phyloP scores from a whole-genome alignment of 805 yeast genomes.

The Barnettozyma sucrosica region DNA sequence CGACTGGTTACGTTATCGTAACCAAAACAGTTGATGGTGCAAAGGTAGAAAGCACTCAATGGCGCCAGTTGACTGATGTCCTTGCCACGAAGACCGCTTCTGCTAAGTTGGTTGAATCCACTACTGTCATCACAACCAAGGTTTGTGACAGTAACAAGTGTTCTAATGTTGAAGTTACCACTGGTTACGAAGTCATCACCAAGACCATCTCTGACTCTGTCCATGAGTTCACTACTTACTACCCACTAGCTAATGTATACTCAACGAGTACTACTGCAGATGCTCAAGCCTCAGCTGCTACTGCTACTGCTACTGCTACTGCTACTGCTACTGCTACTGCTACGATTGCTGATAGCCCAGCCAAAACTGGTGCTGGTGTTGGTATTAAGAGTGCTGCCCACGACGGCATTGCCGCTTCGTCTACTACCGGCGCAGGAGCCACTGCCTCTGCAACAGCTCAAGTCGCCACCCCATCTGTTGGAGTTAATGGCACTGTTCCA shows the following conservation, averaged over 20 bases:
- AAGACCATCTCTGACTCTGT: constrained; percentile 4
- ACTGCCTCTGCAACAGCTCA: background rate
- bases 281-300: background rate
- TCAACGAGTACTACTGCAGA: background rate
- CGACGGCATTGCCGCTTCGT: background rate
- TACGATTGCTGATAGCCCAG: background rate
- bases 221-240: constrained; percentile 4
- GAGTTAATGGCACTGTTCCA: background rate
- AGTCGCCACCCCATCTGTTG: background rate
- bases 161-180: constrained; percentile 1
- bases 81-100: background rate
- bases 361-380: background rate
- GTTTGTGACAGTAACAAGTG: constrained; percentile 2
- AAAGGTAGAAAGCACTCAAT: background rate
- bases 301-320: too few relatives aligned
- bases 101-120: background rate
- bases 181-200: constrained; percentile 4
- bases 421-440: background rate
- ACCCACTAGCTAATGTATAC: background rate
- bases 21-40: background rate
- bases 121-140: constrained; percentile 2
- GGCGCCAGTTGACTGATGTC: background rate
- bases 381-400: background rate
- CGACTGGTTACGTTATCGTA: background rate
- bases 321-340: background rate